These are phyloP conservation scores for Ophiostoma ulmi DNA, from an alignment of 2,329 filamentous ascomycete genomes.

Conservation along the genomic window DNA sequence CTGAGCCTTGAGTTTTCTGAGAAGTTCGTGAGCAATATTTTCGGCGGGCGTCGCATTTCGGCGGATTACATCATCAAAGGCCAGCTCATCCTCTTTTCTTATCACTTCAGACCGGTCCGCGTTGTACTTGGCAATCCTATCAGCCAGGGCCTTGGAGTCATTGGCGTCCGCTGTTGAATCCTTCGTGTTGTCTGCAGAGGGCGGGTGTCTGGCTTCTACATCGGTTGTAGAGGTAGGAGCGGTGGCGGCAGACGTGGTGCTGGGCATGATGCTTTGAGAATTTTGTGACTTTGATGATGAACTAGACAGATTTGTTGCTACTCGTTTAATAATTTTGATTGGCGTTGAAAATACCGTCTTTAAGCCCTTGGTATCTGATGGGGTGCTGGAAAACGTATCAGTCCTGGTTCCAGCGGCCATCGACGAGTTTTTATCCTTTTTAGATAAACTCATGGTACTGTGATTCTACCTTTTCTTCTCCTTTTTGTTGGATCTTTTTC, in stretches of 20 bases:
- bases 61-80: conserved; percentile 40
- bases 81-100: conserved; percentile 35
- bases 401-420: neutral
- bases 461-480: neutral
- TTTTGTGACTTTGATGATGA: neutral
- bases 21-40: conserved; percentile 37
- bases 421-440: neutral
- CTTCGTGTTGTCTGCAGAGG: neutral
- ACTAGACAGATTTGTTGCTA: neutral
- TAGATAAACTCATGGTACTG: neutral
- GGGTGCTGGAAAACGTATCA: neutral
- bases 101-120: conserved; percentile 33
- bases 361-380: neutral
- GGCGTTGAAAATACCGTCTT: neutral
- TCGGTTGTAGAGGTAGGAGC: neutral
- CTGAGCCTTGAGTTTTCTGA: conserved; percentile 36
- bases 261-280: neutral
- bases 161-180: neutral
- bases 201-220: neutral
- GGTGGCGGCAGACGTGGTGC: neutral
- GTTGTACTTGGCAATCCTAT: conserved; percentile 31
- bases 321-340: neutral
- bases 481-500: neutral
- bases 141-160: neutral
- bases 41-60: conserved; percentile 36